Evolutionary conservation across 2,329 filamentous ascomycete species (phyloP).

Genomic region (Arthrobotrys iridis): DNA sequence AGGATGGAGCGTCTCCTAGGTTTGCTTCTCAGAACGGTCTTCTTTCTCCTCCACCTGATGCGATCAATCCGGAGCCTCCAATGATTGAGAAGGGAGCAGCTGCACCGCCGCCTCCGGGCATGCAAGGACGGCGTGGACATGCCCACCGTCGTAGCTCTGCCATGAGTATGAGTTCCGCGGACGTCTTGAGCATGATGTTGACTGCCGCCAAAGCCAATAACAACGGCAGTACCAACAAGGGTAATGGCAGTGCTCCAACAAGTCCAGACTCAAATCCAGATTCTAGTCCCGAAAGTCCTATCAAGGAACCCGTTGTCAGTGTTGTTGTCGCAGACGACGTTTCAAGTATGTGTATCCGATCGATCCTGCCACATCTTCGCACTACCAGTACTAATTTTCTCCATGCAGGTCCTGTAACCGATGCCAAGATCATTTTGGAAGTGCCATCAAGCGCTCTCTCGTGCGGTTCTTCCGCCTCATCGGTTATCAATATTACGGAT

Average conservation of each 20-base stretch:
- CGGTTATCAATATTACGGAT: slow-evolving; percentile 36
- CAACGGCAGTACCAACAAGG: slow-evolving; percentile 26
- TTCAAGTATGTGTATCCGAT: slow-evolving; percentile 37
- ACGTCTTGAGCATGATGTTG: slow-evolving; percentile 53
- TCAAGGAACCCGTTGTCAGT: slow-evolving; percentile 35
- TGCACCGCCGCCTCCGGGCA: slow-evolving; percentile 50
- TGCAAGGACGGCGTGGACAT: slow-evolving; percentile 45
- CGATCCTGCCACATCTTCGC: slow-evolving; percentile 36
- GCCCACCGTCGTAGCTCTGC: slow-evolving; percentile 51
- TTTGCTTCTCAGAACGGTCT: slow-evolving; percentile 48
- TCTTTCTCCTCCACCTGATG: slow-evolving; percentile 48
- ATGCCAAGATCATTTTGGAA: slow-evolving; percentile 30
- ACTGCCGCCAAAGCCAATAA: slow-evolving; percentile 53
- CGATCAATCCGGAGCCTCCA: slow-evolving; percentile 14
- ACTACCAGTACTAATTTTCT: slow-evolving; percentile 45
- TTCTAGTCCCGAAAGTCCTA: slow-evolving; percentile 31
- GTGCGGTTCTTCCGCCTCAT: slow-evolving; percentile 49
- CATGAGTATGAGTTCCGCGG: slow-evolving; percentile 51
- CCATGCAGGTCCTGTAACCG: slow-evolving; percentile 36
- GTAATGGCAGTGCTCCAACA: slow-evolving; percentile 43
- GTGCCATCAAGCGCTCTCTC: slow-evolving; percentile 29
- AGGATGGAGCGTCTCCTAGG: slow-evolving; percentile 33
- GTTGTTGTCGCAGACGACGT: slow-evolving; percentile 40
- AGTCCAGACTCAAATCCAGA: slow-evolving; percentile 34
- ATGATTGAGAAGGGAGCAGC: slow-evolving; percentile 34